Evolutionary conservation across 2,329 filamentous ascomycete species (phyloP).

Genomic region (Aureobasidium mangrovei): DNA sequence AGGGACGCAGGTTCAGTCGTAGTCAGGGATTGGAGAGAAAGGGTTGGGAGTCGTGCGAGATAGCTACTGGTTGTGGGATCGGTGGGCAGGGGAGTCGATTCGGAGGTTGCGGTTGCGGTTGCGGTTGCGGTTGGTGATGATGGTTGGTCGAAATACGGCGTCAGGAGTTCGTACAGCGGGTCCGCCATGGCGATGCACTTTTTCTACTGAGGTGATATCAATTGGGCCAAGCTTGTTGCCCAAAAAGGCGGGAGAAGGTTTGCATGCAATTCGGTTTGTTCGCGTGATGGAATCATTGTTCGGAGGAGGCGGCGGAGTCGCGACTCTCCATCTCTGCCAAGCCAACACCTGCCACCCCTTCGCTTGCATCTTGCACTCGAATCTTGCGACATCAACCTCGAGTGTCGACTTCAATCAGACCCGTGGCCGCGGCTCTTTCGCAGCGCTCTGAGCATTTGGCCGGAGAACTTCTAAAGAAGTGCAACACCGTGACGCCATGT

Average conservation of each 20-base stretch:
- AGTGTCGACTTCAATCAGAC: not conserved
- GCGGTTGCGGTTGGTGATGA: slow-evolving; percentile 23
- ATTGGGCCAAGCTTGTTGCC: not conserved
- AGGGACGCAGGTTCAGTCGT: slow-evolving; percentile 70
- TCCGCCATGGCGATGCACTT: slow-evolving; percentile 35
- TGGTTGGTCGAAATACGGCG: slow-evolving; percentile 47
- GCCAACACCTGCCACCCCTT: not conserved
- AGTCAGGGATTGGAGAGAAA: slow-evolving; percentile 63
- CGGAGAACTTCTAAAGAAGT: not conserved
- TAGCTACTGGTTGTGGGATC: slow-evolving; percentile 58
- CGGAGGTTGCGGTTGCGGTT: slow-evolving; percentile 21
- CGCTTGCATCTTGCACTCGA: not conserved
- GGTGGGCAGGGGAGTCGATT: slow-evolving; percentile 26
- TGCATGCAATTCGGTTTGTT: not conserved
- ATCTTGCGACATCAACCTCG: not conserved
- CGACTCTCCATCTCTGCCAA: not conserved
- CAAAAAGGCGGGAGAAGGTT: not conserved
- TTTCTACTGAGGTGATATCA: not conserved
- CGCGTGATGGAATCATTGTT: not conserved
- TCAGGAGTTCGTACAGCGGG: slow-evolving; percentile 64
- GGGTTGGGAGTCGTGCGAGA: slow-evolving; percentile 66
- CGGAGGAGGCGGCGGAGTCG: not conserved
- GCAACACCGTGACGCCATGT: not conserved
- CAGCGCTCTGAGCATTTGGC: not conserved
- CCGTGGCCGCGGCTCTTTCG: not conserved